phyloP scores from a whole-genome alignment of 208 protist species.

The Leishmania amazonensis region DNA sequence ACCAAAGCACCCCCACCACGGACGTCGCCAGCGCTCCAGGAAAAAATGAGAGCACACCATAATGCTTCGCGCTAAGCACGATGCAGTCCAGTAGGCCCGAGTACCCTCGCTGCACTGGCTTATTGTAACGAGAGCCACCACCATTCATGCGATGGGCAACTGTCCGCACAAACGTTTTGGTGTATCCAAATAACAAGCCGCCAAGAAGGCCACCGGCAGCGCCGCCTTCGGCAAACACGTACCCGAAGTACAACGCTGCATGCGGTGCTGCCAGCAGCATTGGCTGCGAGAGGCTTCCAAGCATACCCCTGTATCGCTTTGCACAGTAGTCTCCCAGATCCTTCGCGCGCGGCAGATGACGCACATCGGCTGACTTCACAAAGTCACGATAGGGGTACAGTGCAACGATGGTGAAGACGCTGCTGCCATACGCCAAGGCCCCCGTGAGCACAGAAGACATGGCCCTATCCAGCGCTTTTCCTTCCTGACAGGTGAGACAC shows the following conservation, averaged over 20 bases:
- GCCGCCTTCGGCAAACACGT: constrained; percentile 54
- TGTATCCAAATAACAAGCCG: constrained; percentile 54
- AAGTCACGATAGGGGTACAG: constrained; percentile 90
- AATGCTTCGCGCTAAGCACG: constrained; percentile 50
- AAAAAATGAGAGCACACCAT: constrained; percentile 81
- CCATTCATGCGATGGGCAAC: constrained; percentile 67
- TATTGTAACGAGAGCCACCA: constrained; percentile 50
- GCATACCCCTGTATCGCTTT: constrained; percentile 82
- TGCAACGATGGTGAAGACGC: constrained; percentile 56
- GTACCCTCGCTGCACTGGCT: constrained; percentile 43
- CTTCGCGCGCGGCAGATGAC: constrained; percentile 18
- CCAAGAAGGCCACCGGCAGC: constrained; percentile 58
- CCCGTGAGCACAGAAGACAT: constrained; percentile 50
- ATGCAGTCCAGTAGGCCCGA: constrained; percentile 71
- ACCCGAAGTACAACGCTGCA: constrained; percentile 78
- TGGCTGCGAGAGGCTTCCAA: constrained; percentile 77
- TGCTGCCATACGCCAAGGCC: constrained; percentile 64
- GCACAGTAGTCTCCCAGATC: constrained; percentile 49
- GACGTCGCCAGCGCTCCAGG: constrained; percentile 55
- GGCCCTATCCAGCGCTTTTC: neutral
- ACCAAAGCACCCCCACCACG: constrained; percentile 69
- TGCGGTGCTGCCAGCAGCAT: constrained; percentile 68
- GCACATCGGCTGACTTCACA: constrained; percentile 57
- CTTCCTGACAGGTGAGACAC: neutral
- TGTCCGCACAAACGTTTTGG: constrained; percentile 72